phyloP scores from a whole-genome alignment of 2,329 filamentous ascomycete species.

The Colletotrichum eremochloae region DNA sequence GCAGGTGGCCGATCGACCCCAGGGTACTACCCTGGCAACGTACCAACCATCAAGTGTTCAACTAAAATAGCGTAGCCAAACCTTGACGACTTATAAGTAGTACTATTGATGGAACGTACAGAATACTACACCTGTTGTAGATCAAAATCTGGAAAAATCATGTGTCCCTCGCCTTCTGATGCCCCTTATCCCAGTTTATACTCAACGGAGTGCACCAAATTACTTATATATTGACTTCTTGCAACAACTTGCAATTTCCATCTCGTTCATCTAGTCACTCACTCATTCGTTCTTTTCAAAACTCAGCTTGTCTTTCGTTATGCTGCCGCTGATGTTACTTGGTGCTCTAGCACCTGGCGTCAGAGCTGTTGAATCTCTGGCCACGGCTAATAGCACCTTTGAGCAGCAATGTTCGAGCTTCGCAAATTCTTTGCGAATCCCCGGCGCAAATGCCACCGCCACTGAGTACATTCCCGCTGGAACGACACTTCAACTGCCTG shows the following conservation, averaged over 20 bases:
- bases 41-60: not conserved
- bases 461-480: constrained; percentile 45
- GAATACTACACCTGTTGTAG: not conserved
- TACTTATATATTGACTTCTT: not conserved
- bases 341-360: constrained; percentile 4
- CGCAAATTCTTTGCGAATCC: constrained; percentile 48
- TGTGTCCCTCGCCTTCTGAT: not conserved
- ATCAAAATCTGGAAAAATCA: not conserved
- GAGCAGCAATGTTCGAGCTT: constrained; percentile 44
- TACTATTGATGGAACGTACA: not conserved
- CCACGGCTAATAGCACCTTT: constrained; percentile 8
- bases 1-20: not conserved
- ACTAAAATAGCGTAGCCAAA: not conserved
- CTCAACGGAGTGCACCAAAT: no score
- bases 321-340: constrained; percentile 6
- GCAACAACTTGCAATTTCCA: not conserved
- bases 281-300: not conserved
- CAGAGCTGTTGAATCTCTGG: not conserved
- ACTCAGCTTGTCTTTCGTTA: not conserved
- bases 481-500: constrained; percentile 52
- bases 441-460: constrained; percentile 45
- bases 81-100: not conserved
- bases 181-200: not conserved
- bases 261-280: not conserved
- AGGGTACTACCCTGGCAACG: not conserved